Conservation (phyloP, 2,329 filamentous ascomycete species). For the Apiospora saccharicola region DNA sequence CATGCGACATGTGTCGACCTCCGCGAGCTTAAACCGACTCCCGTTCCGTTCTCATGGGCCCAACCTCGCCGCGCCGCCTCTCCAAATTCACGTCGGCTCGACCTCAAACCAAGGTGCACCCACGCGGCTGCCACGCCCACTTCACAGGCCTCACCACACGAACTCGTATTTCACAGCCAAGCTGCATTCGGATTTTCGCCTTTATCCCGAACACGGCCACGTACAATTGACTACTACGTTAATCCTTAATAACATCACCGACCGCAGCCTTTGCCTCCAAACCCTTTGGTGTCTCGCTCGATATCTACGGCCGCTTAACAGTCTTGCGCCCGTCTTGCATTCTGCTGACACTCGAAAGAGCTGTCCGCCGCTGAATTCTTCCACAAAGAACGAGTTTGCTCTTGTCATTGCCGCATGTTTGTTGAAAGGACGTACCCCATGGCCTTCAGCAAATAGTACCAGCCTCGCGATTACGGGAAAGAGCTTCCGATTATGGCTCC, state of each 20-base stretch:
- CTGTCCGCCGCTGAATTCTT: not conserved
- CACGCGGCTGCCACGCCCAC: conserved; percentile 5
- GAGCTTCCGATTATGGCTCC: conserved; percentile 55
- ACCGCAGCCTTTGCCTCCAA: not conserved
- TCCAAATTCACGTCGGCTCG: conserved; percentile 17
- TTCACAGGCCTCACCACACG: not conserved
- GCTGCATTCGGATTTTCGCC: not conserved
- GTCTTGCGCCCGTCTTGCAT: not conserved
- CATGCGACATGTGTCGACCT: conserved; percentile 20
- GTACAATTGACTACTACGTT: not conserved
- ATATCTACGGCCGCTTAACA: not conserved
- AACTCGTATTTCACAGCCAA: not conserved
- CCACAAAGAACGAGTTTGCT: not conserved
- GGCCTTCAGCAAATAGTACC: conserved; percentile 42
- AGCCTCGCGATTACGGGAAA: conserved; percentile 24
- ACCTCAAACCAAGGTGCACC: conserved; percentile 1
- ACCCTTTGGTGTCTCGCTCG: not conserved
- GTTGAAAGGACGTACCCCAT: conserved; percentile 38
- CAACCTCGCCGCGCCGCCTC: conserved; percentile 20
- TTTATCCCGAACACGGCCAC: not conserved
- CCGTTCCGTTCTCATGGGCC: conserved; percentile 18
- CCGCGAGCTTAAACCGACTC: conserved; percentile 14
- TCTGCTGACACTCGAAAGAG: not conserved
- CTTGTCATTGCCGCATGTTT: not conserved
- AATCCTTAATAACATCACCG: conserved; percentile 7